A percentile compares a stretch with the other conserved stretches of the same genome.
These are phyloP conservation scores for Penicillium pancosmium DNA, from an alignment of 495 filamentous ascomycete genomes.

Conservation along the genomic window DNA sequence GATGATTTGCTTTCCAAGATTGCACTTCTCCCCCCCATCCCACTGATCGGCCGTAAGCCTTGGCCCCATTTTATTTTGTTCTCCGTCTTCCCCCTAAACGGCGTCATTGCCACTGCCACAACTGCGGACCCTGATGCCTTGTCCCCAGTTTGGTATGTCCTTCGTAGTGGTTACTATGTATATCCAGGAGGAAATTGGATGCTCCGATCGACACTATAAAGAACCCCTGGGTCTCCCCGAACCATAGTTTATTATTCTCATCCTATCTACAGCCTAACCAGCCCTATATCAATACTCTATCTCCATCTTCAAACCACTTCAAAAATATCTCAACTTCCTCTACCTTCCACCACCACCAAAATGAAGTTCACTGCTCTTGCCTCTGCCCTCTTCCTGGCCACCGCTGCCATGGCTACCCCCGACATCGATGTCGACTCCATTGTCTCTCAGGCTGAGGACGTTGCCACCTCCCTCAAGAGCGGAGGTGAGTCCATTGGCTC, in stretches of 20 bases:
- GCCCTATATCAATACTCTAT: neutral
- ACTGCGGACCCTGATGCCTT: conserved; percentile 4
- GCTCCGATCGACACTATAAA: conserved; percentile 7
- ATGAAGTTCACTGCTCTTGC: conserved; percentile 36
- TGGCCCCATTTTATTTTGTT: neutral
- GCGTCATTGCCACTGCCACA: conserved; percentile 8
- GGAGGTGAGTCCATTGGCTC: conserved; percentile 17
- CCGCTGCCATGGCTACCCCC: conserved; percentile 23
- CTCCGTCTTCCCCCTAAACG: neutral
- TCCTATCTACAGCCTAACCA: neutral
- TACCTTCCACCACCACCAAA: conserved; percentile 7
- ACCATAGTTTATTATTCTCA: conserved; percentile 3
- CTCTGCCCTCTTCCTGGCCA: conserved; percentile 30
- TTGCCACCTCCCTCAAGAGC: conserved; percentile 6
- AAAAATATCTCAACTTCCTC: neutral
- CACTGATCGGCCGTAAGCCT: neutral
- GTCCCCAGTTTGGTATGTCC: conserved; percentile 6
- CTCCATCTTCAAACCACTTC: conserved; percentile 2
- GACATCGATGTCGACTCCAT: conserved; percentile 19
- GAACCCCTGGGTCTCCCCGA: conserved; percentile 7
- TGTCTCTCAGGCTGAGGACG: conserved; percentile 17
- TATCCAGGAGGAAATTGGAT: conserved; percentile 10
- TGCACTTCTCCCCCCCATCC: neutral
- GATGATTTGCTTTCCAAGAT: conserved; percentile 14
- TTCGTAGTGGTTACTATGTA: conserved; percentile 10